Base-by-base conservation (phyloP, 2,329 filamentous ascomycete species). In the Fusarium sp. region DNA sequence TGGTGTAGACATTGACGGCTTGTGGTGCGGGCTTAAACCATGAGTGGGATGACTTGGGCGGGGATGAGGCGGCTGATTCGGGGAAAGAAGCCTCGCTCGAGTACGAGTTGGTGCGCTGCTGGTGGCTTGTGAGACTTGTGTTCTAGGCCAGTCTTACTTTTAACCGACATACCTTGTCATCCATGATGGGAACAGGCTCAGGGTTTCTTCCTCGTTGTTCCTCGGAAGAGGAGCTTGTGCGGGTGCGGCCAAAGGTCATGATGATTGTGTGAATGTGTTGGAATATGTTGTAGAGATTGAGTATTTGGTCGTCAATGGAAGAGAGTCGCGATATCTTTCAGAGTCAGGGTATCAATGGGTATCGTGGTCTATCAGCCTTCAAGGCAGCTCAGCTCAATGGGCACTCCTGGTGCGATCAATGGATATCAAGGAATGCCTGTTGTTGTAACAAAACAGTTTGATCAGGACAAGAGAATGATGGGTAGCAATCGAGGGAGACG, bases 1-100 rank as follows among this genome's bases (percentile, higher is more conserved):
- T 87, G 38, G 87, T 89, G 79, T 89, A 85, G 47, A 86, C 84
- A 70, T 90, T 90, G 73, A 86, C 83, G 10, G 82, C 84, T 22
- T 74, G 72, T 18, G 82, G 84, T n/a, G 82, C 77, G 9, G 84
- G 75, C 74, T 81, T 83, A 73, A 83, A 74, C 66, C 80, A 79
- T 62, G 73, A 72, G 69, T 82, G 81, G 20, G 82, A 76, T 7
- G 78, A 74, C 65, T 80, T 82, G 66, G 81, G 77, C 50, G 77
- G 77, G 42, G 79, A 77, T 20, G 79, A 73, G 29, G 78, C 74
- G 9, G 75, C 65, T 20, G 79, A 77, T 22, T 74, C 74, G 38
- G 73, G 58, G 38, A 71, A 64, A 16, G 80, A 81, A 40, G 68
- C 61, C 22, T 80, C 74, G 74, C 79, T 80, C 14, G 80, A 80